These are phyloP conservation scores for Puccinellia tenuiflora DNA, from an alignment of 176 grass and related monocot species.

Conservation along the genomic window DNA sequence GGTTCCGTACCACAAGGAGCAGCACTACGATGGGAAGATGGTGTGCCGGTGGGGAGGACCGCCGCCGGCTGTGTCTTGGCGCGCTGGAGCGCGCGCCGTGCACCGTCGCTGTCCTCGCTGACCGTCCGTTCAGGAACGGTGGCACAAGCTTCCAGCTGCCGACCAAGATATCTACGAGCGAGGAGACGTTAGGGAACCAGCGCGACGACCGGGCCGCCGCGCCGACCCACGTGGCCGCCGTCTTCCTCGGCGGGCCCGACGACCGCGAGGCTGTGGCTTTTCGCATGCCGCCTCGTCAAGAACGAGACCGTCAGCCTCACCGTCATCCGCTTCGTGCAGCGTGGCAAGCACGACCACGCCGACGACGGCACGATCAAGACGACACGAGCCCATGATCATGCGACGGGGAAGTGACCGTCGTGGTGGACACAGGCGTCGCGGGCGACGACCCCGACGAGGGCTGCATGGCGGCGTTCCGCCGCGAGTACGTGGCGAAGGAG, in stretches of 20 bases:
- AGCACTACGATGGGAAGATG: slow-evolving; percentile 47
- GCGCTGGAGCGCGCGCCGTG: slow-evolving; percentile 28
- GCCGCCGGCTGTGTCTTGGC: not conserved
- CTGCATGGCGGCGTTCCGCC: slow-evolving; percentile 22
- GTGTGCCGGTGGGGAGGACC: slow-evolving; percentile 26
- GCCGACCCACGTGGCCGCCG: slow-evolving; percentile 16
- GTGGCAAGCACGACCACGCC: not conserved
- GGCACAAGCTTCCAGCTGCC: slow-evolving; percentile 31
- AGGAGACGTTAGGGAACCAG: not conserved
- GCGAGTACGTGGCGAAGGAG: slow-evolving; percentile 38
- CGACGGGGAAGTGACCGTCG: slow-evolving; percentile 10
- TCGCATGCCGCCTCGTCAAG: slow-evolving; percentile 36
- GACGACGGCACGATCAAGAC: not conserved
- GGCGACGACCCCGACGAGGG: slow-evolving; percentile 20
- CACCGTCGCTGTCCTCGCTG: slow-evolving; percentile 17
- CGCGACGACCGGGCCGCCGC: slow-evolving; percentile 10
- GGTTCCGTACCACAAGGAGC: slow-evolving; percentile 38
- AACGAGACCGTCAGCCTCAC: slow-evolving; percentile 16
- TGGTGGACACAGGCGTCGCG: not conserved
- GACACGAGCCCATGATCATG: not conserved
- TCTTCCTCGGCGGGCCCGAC: slow-evolving; percentile 43
- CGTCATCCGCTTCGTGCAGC: slow-evolving; percentile 18
- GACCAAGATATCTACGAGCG: not conserved
- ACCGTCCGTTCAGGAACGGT: slow-evolving; percentile 35
- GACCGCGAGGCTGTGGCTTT: slow-evolving; percentile 39